Evolutionary conservation across 305 asterid genomes (phyloP).

Genomic region (Fraxinus angustifolia): DNA sequence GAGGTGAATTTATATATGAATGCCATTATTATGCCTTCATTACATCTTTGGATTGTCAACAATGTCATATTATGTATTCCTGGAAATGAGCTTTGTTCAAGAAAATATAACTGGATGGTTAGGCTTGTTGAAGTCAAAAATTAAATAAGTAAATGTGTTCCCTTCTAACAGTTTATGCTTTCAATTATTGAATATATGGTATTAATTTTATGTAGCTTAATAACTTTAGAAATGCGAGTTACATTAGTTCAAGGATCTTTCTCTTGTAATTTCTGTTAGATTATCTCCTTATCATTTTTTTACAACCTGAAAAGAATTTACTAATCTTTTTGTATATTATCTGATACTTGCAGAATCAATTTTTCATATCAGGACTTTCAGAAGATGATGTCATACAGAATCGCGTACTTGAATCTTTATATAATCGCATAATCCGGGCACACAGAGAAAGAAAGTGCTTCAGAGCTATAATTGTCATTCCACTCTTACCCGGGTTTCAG

Average conservation of each 20-base stretch:
- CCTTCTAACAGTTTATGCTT: background rate
- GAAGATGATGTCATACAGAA: conserved; percentile 81
- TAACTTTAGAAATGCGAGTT: background rate
- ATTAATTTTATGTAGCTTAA: background rate
- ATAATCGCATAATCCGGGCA: conserved; percentile 79
- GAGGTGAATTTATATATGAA: conserved; percentile 49
- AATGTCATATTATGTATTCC: background rate
- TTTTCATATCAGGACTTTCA: conserved; percentile 87
- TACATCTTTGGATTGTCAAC: background rate
- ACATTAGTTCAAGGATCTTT: background rate
- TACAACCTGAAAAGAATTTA: background rate
- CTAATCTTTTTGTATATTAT: conserved; percentile 16
- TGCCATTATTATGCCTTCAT: background rate
- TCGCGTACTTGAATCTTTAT: conserved; percentile 81
- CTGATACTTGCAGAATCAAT: conserved; percentile 69
- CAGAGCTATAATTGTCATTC: conserved; percentile 84
- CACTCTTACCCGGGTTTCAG: conserved; percentile 95
- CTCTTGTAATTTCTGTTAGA: background rate
- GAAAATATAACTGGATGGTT: background rate
- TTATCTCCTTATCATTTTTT: background rate
- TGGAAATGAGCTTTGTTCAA: background rate
- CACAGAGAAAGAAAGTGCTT: conserved; percentile 57
- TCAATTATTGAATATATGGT: background rate
- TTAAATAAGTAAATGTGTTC: background rate
- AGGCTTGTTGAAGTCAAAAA: background rate